These are phyloP conservation scores for Lepraria neglecta DNA, from an alignment of 495 filamentous ascomycete genomes.

Conservation along the genomic window DNA sequence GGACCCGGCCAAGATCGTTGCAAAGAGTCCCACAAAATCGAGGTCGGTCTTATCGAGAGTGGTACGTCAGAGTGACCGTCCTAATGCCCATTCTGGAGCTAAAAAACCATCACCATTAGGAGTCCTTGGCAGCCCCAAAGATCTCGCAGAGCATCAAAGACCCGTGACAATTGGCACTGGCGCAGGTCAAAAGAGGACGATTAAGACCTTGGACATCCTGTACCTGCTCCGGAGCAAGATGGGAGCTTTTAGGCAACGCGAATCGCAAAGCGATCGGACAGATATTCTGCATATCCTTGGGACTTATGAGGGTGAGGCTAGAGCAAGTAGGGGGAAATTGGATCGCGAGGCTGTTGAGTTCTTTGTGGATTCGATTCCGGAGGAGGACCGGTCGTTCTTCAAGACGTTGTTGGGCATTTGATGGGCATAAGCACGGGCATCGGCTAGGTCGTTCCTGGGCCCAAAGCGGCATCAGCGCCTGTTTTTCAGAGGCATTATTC, in stretches of 20 bases:
- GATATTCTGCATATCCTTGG: conserved; percentile 6
- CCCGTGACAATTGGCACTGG: background rate
- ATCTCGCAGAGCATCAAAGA: background rate
- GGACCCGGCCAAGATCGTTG: conserved; percentile 5
- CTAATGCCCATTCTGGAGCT: background rate
- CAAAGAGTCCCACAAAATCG: conserved; percentile 3
- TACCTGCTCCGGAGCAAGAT: conserved; percentile 9
- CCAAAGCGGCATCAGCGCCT: no score
- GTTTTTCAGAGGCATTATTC: no score
- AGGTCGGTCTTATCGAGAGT: conserved; percentile 6
- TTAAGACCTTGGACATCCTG: conserved; percentile 5
- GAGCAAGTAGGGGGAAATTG: background rate
- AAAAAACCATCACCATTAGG: background rate
- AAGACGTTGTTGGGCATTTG: background rate
- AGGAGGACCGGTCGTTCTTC: background rate
- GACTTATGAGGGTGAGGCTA: conserved; percentile 2
- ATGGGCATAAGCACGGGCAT: no score
- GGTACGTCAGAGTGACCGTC: background rate
- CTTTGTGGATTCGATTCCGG: conserved; percentile 5
- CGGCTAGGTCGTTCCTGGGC: no score
- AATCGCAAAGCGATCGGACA: conserved; percentile 4
- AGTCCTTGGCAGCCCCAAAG: conserved; percentile 9
- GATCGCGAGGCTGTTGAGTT: conserved; percentile 4
- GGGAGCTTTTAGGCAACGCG: background rate
- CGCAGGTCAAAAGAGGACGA: background rate